Conservation (phyloP, 108 stramenopile species). For the Fistulifera solaris region DNA sequence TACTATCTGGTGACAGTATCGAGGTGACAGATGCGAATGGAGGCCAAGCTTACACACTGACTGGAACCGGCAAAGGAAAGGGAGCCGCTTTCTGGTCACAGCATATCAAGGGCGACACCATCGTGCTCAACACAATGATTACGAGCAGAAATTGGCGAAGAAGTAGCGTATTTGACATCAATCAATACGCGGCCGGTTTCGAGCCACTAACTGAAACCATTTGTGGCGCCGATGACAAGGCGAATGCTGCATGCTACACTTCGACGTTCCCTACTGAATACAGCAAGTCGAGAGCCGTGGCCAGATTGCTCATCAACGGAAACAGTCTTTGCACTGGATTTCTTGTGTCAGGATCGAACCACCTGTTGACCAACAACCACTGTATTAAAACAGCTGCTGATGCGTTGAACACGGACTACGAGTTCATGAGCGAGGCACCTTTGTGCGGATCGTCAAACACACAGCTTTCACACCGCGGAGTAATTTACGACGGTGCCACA, state of each 20-base stretch:
- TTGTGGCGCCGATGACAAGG: neutral
- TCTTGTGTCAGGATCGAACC: slow-evolving; percentile 1
- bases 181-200: slow-evolving; percentile 2
- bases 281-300: slow-evolving; percentile 2
- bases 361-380: slow-evolving; percentile 5
- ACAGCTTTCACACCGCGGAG: too few species aligned
- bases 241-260: too few species aligned
- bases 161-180: neutral
- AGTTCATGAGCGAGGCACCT: neutral
- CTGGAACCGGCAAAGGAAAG: neutral
- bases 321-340: slow-evolving; percentile 5
- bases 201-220: neutral
- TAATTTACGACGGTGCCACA: too few species aligned
- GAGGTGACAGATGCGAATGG: neutral
- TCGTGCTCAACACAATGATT: too few species aligned
- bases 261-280: neutral
- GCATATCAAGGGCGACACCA: slow-evolving; percentile 1
- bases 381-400: neutral
- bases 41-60: neutral
- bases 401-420: slow-evolving; percentile 1
- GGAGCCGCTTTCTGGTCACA: neutral
- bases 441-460: too few species aligned
- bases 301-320: slow-evolving; percentile 6
- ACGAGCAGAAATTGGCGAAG: too few species aligned
- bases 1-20: neutral